These are phyloP conservation scores for Claviceps pusilla DNA, from an alignment of 2,329 filamentous ascomycete species.

Conservation along the genomic window DNA sequence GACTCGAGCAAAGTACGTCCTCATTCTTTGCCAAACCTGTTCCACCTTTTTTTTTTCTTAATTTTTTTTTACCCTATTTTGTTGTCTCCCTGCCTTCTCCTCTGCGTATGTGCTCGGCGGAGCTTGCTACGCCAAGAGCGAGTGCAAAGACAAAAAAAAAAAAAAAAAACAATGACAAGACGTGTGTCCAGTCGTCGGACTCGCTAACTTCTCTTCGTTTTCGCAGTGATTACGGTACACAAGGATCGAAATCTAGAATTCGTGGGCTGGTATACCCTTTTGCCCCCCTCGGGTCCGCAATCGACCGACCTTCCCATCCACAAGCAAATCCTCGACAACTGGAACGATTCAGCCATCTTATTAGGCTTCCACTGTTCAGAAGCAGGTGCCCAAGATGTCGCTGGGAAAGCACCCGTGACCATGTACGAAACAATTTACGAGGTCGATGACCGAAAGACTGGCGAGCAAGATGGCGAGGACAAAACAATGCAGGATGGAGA, in stretches of 20 bases:
- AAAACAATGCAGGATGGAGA: slow-evolving; percentile 58
- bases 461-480: slow-evolving; percentile 41
- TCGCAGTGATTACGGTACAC: slow-evolving; percentile 74
- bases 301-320: slow-evolving; percentile 58
- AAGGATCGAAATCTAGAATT: slow-evolving; percentile 69
- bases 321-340: slow-evolving; percentile 54
- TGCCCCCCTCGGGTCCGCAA: slow-evolving; percentile 57
- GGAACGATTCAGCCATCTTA: slow-evolving; percentile 77
- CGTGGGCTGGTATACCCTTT: slow-evolving; percentile 82
- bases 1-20: slow-evolving; percentile 68
- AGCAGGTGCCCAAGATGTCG: slow-evolving; percentile 35
- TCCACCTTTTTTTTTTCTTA: too few relatives aligned
- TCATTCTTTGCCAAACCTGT: background rate
- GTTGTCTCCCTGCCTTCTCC: background rate
- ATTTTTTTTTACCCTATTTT: background rate
- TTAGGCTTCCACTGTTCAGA: slow-evolving; percentile 69
- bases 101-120: background rate
- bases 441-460: slow-evolving; percentile 38
- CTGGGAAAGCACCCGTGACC: slow-evolving; percentile 73
- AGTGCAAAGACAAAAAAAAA: background rate
- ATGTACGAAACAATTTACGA: slow-evolving; percentile 80
- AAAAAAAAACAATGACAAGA: background rate
- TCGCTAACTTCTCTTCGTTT: background rate
- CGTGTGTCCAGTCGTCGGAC: too few relatives aligned
- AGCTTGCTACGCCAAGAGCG: background rate